These are phyloP conservation scores for Ophiostoma sp. DNA, from an alignment of 2,329 filamentous ascomycete genomes.

Conservation along the genomic window DNA sequence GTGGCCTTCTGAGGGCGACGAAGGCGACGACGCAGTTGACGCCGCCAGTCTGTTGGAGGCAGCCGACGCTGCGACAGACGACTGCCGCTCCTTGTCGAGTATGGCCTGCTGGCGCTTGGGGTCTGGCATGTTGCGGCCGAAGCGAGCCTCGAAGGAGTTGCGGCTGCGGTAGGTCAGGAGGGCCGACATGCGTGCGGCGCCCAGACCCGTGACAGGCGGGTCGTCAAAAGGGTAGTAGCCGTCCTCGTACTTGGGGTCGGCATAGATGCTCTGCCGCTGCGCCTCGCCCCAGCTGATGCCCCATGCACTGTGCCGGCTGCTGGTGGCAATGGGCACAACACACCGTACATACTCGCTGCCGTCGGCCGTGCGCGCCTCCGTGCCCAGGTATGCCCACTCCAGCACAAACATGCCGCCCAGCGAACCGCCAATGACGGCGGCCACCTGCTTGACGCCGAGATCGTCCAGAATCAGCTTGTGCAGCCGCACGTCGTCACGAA, in stretches of 20 bases:
- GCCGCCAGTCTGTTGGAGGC: neutral
- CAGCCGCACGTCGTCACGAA: constrained; percentile 90
- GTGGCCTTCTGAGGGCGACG: constrained; percentile 61
- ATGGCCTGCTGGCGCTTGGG: constrained; percentile 78
- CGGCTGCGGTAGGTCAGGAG: constrained; percentile 92
- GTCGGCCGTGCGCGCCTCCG: constrained; percentile 31
- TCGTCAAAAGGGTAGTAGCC: constrained; percentile 89
- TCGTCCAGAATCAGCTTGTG: constrained; percentile 78
- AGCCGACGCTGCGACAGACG: constrained; percentile 19
- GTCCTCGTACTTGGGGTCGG: constrained; percentile 96
- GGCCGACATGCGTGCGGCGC: constrained; percentile 93
- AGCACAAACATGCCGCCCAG: constrained; percentile 89
- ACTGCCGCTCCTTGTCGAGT: constrained; percentile 57
- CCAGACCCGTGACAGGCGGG: constrained; percentile 78
- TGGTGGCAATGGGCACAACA: constrained; percentile 80
- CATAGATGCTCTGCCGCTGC: constrained; percentile 90
- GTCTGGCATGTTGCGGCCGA: constrained; percentile 88
- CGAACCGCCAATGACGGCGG: constrained; percentile 74
- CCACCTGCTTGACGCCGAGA: constrained; percentile 70
- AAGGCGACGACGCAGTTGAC: neutral
- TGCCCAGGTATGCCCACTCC: constrained; percentile 87
- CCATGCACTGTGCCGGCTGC: constrained; percentile 80
- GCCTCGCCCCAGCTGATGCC: constrained; percentile 88
- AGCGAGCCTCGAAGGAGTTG: constrained; percentile 93
- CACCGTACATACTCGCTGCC: constrained; percentile 64